Conservation (phyloP, 2,329 filamentous ascomycete species). For the Penicillium sp. region DNA sequence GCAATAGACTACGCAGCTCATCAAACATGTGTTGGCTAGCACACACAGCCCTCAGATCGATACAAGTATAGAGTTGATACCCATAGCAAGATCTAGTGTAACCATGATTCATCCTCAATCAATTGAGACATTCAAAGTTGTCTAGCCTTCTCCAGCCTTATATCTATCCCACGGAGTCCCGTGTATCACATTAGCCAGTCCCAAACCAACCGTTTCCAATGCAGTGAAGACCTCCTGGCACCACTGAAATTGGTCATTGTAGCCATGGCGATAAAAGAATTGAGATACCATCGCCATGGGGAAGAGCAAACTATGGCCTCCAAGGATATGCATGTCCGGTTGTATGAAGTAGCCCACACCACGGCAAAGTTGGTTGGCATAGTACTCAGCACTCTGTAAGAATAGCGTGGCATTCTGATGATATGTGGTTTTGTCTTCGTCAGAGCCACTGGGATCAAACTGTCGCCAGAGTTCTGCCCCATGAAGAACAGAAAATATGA, state of each 20-base stretch:
- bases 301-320: slow-evolving; percentile 12
- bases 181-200: slow-evolving; percentile 9
- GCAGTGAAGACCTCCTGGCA: slow-evolving; percentile 16
- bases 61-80: no score
- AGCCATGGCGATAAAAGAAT: slow-evolving; percentile 8
- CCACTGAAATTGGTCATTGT: slow-evolving; percentile 14
- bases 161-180: slow-evolving; percentile 19
- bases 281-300: slow-evolving; percentile 11
- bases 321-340: slow-evolving; percentile 19
- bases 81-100: not conserved
- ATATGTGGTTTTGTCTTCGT: not conserved
- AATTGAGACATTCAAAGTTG: not conserved
- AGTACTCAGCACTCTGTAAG: not conserved
- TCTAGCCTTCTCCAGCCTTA: not conserved
- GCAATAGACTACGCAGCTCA: no score
- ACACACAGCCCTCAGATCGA: no score
- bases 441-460: not conserved
- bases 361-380: slow-evolving; percentile 16
- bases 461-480: slow-evolving; percentile 2
- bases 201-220: slow-evolving; percentile 11
- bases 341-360: slow-evolving; percentile 18
- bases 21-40: no score
- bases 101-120: not conserved
- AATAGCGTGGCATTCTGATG: not conserved
- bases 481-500: slow-evolving; percentile 12